Percentiles rank a stretch among this genome's conserved stretches.
Evolutionary conservation across 2,329 filamentous ascomycete species (phyloP).

Genomic region (Aspergillus sp.): DNA sequence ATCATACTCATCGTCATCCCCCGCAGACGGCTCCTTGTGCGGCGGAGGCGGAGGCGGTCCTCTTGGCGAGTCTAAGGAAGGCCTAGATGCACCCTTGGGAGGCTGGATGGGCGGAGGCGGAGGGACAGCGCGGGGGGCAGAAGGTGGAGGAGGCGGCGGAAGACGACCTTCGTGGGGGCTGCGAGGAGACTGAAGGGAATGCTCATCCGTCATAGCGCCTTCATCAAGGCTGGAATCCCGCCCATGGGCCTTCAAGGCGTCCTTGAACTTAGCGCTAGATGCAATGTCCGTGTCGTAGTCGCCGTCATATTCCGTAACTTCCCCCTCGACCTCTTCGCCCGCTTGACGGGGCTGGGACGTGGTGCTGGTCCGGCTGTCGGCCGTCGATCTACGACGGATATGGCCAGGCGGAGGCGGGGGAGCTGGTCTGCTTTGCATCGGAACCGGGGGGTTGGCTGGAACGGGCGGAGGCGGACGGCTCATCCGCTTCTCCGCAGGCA

Average conservation of each 20-base stretch:
- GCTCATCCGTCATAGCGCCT: constrained; percentile 56
- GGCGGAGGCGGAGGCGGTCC: constrained; percentile 49
- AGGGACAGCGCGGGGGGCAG: constrained; percentile 60
- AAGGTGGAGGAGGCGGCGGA: constrained; percentile 55
- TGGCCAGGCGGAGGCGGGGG: constrained; percentile 60
- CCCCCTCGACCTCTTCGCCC: constrained; percentile 68
- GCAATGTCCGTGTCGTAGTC: constrained; percentile 98
- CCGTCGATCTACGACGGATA: constrained; percentile 59
- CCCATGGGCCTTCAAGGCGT: constrained; percentile 80
- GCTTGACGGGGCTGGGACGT: constrained; percentile 47
- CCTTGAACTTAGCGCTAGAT: constrained; percentile 89
- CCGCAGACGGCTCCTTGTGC: constrained; percentile 42
- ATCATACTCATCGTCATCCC: constrained; percentile 54
- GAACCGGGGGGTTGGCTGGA: constrained; percentile 37
- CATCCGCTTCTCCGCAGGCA: constrained; percentile 38
- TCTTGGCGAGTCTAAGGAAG: constrained; percentile 32
- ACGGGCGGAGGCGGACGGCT: constrained; percentile 46
- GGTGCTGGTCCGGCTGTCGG: constrained; percentile 48
- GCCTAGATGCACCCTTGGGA: constrained; percentile 41
- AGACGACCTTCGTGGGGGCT: constrained; percentile 38
- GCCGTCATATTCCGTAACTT: constrained; percentile 91
- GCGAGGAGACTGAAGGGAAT: constrained; percentile 48
- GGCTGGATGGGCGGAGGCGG: constrained; percentile 66
- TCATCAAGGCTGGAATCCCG: constrained; percentile 76
- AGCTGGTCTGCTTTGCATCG: constrained; percentile 59